Evolutionary conservation across 257 asterid genomes (phyloP).

Genomic region (Hygrophila difformis): DNA sequence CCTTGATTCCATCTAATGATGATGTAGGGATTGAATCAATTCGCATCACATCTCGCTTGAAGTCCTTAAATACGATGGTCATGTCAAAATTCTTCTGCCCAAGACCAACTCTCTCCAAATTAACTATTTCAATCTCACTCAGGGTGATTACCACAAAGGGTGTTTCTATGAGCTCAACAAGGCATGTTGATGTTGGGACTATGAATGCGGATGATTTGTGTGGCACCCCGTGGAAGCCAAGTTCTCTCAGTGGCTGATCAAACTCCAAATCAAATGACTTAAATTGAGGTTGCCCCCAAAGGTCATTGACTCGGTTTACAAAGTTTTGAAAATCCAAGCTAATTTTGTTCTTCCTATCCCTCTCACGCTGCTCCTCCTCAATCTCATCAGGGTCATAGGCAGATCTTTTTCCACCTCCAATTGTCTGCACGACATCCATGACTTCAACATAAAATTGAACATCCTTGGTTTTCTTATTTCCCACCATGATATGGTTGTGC

Average conservation of each 20-base stretch:
- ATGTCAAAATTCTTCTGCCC: constrained; percentile 80
- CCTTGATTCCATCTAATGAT: constrained; percentile 62
- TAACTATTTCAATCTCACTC: constrained; percentile 67
- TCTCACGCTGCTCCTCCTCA: constrained; percentile 83
- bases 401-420: constrained; percentile 63
- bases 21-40: constrained; percentile 67
- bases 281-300: constrained; percentile 60
- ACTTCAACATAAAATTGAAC: constrained; percentile 71
- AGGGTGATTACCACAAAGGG: constrained; percentile 59
- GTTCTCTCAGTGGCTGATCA: constrained; percentile 67
- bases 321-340: constrained; percentile 58
- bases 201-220: constrained; percentile 55
- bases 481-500: constrained; percentile 74
- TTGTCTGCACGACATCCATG: constrained; percentile 71
- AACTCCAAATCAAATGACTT: constrained; percentile 53
- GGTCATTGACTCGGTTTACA: constrained; percentile 59
- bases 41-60: constrained; percentile 53
- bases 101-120: constrained; percentile 74
- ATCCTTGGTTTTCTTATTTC: constrained; percentile 68
- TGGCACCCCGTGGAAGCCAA: constrained; percentile 74
- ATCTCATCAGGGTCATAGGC: constrained; percentile 79
- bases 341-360: constrained; percentile 65
- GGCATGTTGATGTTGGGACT: constrained; percentile 60
- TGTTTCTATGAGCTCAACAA: constrained; percentile 68
- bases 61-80: constrained; percentile 76